Conservation (phyloP, 805 yeast species). For the Saccharomycopsis sp. region DNA sequence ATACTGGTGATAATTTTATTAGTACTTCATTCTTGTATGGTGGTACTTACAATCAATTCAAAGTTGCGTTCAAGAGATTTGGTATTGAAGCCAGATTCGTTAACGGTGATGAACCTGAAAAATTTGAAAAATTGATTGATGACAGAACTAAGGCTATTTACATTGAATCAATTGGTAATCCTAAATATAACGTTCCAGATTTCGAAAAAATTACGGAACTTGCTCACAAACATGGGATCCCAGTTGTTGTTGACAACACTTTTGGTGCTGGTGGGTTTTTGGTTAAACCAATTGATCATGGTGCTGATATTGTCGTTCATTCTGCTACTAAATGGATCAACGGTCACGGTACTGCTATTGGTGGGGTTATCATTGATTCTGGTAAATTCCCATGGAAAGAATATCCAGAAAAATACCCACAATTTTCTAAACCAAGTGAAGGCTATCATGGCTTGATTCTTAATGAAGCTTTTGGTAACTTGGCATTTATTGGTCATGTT, state of each 20-base stretch:
- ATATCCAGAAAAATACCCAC: slow-evolving; percentile 84
- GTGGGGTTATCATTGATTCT: slow-evolving; percentile 82
- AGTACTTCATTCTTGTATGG: slow-evolving; percentile 87
- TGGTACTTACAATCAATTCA: slow-evolving; percentile 94
- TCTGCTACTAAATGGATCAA: slow-evolving; percentile 98
- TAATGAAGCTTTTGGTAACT: slow-evolving; percentile 73
- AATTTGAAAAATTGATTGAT: slow-evolving; percentile 68
- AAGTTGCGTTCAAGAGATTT: slow-evolving; percentile 81
- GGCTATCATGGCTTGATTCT: slow-evolving; percentile 88
- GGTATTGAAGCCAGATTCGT: slow-evolving; percentile 86
- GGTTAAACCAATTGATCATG: slow-evolving; percentile 76
- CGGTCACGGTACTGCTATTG: slow-evolving; percentile 94
- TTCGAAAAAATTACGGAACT: slow-evolving; percentile 66
- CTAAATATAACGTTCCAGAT: slow-evolving; percentile 88
- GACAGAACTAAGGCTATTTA: slow-evolving; percentile 84
- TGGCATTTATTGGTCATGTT: slow-evolving; percentile 72
- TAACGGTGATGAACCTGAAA: slow-evolving; percentile 67
- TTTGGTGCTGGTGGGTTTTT: slow-evolving; percentile 95
- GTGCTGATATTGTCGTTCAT: slow-evolving; percentile 88
- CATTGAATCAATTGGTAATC: slow-evolving; percentile 88
- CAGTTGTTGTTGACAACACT: slow-evolving; percentile 91
- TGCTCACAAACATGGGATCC: slow-evolving; percentile 83
- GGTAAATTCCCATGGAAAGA: slow-evolving; percentile 91
- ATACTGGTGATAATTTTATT: slow-evolving; percentile 82
- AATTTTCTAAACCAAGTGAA: slow-evolving; percentile 82